Evolutionary conservation across 768 basidiomycete genomes (phyloP), one percentile per base, ranked within the genome.

Genomic region (Rhodosporidiobolus odoratus): DNA sequence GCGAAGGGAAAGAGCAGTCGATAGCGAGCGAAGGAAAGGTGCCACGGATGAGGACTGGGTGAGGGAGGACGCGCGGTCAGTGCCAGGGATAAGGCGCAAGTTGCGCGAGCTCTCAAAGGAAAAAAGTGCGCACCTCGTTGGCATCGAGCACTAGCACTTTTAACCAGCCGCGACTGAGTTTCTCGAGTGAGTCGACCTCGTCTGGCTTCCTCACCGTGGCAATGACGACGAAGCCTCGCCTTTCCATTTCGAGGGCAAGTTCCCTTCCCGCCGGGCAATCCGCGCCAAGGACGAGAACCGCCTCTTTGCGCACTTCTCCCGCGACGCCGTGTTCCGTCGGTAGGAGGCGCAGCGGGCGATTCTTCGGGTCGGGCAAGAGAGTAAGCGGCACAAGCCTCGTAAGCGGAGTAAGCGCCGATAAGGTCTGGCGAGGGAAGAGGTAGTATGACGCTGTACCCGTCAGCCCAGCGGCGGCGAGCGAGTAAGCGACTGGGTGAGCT

Each of bases 81-180:
- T 17, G 30, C 47, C 21, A 43, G 27, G 43, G 10, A 45, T 56
- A 27, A 30, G 60, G 10, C 30, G 25, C n/a, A n/a, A n/a, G n/a
- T n/a, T n/a, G n/a, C n/a, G n/a, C n/a, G n/a, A n/a, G n/a, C n/a
- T n/a, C n/a, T n/a, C n/a, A n/a, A n/a, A n/a, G n/a, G 30, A 35
- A 9, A 30, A 21, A 63, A 16, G 17, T 50, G 72, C 83, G 52
- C 76, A 89, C 91, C 83, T 91, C 87, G 62, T 82, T 82, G 0
- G 91, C 88, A 79, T 93, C 88, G 48, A 93, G 84, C 38, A 93
- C 86, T 66, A 92, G 84, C 1, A 88, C 91, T 60, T 88, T 87
- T 65, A 92, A 85, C 79, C 85, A 92, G 35, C 92, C 92, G 72
- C 87, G 83, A 34, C 86, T 85, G 69, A 82, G 81, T 43, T 81